Evolutionary conservation across 495 filamentous ascomycete species (phyloP).

Genomic region (Darksidea phi): DNA sequence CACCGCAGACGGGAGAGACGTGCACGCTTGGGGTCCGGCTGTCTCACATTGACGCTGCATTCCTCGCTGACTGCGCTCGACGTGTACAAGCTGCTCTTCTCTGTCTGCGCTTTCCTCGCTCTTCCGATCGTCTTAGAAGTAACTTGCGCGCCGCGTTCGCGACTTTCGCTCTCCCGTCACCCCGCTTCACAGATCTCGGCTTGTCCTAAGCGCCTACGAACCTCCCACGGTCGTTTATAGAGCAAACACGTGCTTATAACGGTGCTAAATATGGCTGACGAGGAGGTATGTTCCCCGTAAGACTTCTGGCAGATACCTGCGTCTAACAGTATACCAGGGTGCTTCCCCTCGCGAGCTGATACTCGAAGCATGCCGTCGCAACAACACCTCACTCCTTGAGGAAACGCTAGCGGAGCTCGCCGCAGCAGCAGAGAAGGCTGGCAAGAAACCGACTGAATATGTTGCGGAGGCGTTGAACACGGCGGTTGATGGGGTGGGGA

Average conservation of each 20-base stretch:
- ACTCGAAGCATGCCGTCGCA: slow-evolving; percentile 88
- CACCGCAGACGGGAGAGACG: neutral
- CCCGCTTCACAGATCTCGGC: too few relatives aligned
- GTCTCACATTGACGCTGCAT: neutral
- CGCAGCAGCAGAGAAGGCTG: slow-evolving; percentile 53
- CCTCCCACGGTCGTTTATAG: too few relatives aligned
- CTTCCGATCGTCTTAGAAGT: too few relatives aligned
- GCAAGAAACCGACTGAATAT: slow-evolving; percentile 41
- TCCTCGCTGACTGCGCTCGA: too few relatives aligned
- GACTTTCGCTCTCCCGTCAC: too few relatives aligned
- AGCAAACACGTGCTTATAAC: neutral
- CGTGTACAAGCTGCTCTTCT: too few relatives aligned
- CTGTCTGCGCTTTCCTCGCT: too few relatives aligned
- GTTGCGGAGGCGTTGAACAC: slow-evolving; percentile 76
- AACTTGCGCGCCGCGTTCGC: too few relatives aligned
- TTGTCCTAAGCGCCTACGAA: too few relatives aligned
- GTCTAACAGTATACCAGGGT: slow-evolving; percentile 57
- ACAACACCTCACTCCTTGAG: slow-evolving; percentile 80
- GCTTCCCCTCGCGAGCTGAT: slow-evolving; percentile 81
- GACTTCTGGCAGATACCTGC: neutral
- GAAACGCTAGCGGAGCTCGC: slow-evolving; percentile 51
- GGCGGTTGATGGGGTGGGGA: slow-evolving; percentile 79
- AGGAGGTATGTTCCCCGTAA: slow-evolving; percentile 22
- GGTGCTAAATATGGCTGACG: slow-evolving; percentile 30
- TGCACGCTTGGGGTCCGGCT: neutral